A percentile compares a stretch with the other conserved stretches of the same genome.
Conservation (phyloP, 192 early-diverging fungal genomes). For the Coemansia javaensis region DNA sequence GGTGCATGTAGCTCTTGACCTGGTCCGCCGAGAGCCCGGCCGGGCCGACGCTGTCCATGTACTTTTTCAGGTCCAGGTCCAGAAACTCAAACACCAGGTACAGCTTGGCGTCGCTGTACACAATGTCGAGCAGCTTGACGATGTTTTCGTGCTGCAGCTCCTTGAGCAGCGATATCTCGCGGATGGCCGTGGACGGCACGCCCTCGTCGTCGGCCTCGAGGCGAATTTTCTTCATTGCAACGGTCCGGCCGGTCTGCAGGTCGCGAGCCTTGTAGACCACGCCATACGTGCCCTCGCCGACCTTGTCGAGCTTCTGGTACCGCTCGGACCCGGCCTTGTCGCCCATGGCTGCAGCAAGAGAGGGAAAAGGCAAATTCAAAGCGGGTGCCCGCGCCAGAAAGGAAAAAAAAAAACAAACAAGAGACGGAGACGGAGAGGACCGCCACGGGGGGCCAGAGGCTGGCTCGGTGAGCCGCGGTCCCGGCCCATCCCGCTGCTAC, state of each 20-base stretch:
- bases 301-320: constrained; percentile 70
- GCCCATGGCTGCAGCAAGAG: constrained; percentile 14
- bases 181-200: constrained; percentile 78
- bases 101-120: constrained; percentile 80
- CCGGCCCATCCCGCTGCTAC: too few species aligned
- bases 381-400: too few species aligned
- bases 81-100: constrained; percentile 96
- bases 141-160: constrained; percentile 82
- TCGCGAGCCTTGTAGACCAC: constrained; percentile 74
- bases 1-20: constrained; percentile 87
- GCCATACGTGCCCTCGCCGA: constrained; percentile 83
- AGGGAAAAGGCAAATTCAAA: too few species aligned
- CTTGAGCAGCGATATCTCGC: constrained; percentile 84
- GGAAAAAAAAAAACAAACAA: too few species aligned
- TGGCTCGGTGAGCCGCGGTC: too few species aligned
- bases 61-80: constrained; percentile 85
- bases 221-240: constrained; percentile 74
- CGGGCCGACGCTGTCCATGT: constrained; percentile 65
- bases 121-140: constrained; percentile 84
- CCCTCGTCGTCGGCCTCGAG: constrained; percentile 64
- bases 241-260: constrained; percentile 51
- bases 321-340: constrained; percentile 36
- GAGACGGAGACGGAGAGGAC: too few species aligned
- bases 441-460: too few species aligned
- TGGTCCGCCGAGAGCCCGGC: constrained; percentile 52